These are phyloP conservation scores for Arthrinium puccinioides DNA, from an alignment of 2,329 filamentous ascomycete genomes.

Conservation along the genomic window DNA sequence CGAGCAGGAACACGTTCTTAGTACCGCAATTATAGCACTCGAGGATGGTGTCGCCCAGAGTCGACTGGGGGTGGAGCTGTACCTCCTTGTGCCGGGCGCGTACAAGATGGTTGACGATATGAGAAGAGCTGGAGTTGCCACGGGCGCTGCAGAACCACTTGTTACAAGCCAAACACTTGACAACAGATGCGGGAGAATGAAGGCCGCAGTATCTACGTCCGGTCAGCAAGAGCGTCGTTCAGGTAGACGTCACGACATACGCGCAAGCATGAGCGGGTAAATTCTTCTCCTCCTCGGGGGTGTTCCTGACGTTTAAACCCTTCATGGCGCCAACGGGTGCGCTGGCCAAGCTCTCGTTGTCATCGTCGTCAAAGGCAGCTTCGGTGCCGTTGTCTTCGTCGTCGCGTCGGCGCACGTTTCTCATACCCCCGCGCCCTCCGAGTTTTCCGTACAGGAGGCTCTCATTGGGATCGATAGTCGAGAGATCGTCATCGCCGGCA, in stretches of 20 bases:
- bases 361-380: constrained; percentile 68
- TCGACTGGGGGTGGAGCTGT: constrained; percentile 86
- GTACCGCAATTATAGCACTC: constrained; percentile 99
- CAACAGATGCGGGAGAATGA: constrained; percentile 88
- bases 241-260: constrained; percentile 48
- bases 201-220: constrained; percentile 81
- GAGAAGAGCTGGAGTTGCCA: constrained; percentile 91
- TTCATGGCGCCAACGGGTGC: constrained; percentile 71
- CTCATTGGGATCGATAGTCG: constrained; percentile 69
- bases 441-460: constrained; percentile 68
- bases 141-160: constrained; percentile 99
- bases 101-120: constrained; percentile 97
- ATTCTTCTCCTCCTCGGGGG: constrained; percentile 75
- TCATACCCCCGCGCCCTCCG: constrained; percentile 47
- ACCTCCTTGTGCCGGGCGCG: constrained; percentile 98
- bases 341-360: constrained; percentile 69
- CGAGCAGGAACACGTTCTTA: constrained; percentile 97
- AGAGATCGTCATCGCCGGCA: constrained; percentile 69
- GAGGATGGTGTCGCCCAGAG: constrained; percentile 88
- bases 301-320: constrained; percentile 48
- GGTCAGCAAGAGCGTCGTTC: constrained; percentile 4
- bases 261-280: constrained; percentile 93
- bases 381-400: constrained; percentile 89
- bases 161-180: constrained; percentile 90
- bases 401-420: constrained; percentile 53